Base-by-base conservation (phyloP, 495 filamentous ascomycete species). In the Podospora anserina region DNA sequence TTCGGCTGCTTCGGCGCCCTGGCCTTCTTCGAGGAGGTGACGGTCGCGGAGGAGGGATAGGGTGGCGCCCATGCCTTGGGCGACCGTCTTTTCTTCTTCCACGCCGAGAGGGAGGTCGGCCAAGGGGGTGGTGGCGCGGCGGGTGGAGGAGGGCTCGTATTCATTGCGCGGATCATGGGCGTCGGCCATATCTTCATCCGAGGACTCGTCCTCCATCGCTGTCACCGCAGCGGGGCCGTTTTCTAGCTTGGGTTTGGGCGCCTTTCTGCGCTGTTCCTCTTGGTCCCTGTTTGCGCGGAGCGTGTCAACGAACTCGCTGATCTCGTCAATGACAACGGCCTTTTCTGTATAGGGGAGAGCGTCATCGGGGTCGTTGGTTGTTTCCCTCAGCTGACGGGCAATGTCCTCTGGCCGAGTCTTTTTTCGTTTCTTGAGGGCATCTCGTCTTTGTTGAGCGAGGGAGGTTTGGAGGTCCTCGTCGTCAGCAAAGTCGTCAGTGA, bases 391-490 rank as follows among this genome's bases (percentile, higher is more conserved):
- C 71, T 93, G 91, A 61, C 87, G 86, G 15, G 92, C 94, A 70
- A 99, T 82, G 71, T 98, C 94, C 74, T 93, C 92, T 1, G 93
- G 92, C 32, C 89, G 86, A 44, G 85, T 82, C 77, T 87, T 91
- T 82, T 94, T 96, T 27, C 94, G 88, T 79, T 96, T 97, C 78
- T 96, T 97, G 44, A 97, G 83, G 0, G 92, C 93, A 19, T 87
- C 85, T 65, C 89, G 86, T 72, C 95, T 85, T 74, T 97, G 92
- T 18, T 86, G 81, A 2, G 95, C 91, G 39, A 99, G 83, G 1
- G 90, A 89, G 16, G 92, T 88, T 79, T 97, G 94, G 0, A 99
- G 84, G 71, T 97, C 93, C 28, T 97, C 95, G 72, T 98, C 95
- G 73, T 97, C 95, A 3, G 90, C 88, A 72, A 97, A 91, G 0